phyloP scores from a whole-genome alignment of 768 basidiomycete species.

The Panus rudis region DNA sequence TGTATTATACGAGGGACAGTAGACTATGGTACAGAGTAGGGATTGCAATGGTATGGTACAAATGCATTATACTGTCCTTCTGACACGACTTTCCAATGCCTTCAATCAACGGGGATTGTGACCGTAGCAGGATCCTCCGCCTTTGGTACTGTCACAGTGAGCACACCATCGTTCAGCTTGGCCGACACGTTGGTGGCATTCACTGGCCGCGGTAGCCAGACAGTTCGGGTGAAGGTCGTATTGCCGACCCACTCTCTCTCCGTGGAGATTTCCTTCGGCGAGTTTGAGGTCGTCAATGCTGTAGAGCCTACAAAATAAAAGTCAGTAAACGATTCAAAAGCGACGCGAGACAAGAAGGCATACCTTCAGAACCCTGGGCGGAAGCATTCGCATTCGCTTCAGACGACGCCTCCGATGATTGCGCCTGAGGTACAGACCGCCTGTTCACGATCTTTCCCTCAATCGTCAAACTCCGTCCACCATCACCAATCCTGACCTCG shows the following conservation, averaged over 20 bases:
- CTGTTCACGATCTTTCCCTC: slow-evolving; percentile 49
- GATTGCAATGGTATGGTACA: too few relatives aligned
- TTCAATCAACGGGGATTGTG: slow-evolving; percentile 36
- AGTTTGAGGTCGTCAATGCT: slow-evolving; percentile 14
- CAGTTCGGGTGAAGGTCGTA: slow-evolving; percentile 56
- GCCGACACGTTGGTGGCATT: slow-evolving; percentile 53
- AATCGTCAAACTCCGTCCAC: slow-evolving; percentile 64
- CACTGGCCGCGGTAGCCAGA: slow-evolving; percentile 62
- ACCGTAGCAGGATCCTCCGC: slow-evolving; percentile 51
- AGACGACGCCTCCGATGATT: not conserved
- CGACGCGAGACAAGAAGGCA: too few relatives aligned
- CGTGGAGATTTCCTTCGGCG: slow-evolving; percentile 42
- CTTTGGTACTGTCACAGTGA: slow-evolving; percentile 56
- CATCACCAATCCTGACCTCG: slow-evolving; percentile 62
- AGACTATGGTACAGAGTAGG: too few relatives aligned
- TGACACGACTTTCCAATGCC: too few relatives aligned
- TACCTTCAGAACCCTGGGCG: not conserved
- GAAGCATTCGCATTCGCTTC: not conserved
- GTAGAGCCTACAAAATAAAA: slow-evolving; percentile 9
- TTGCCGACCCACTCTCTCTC: slow-evolving; percentile 56
- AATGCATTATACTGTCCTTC: too few relatives aligned
- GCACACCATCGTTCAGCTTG: slow-evolving; percentile 61
- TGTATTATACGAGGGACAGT: too few relatives aligned
- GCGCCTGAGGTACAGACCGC: slow-evolving; percentile 1
- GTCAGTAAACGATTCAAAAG: slow-evolving; percentile 2